Percentiles rank a stretch among this genome's conserved stretches.
Evolutionary conservation across 2,329 filamentous ascomycete genomes (phyloP).

Genomic region (Calcarisporium arbuscula): DNA sequence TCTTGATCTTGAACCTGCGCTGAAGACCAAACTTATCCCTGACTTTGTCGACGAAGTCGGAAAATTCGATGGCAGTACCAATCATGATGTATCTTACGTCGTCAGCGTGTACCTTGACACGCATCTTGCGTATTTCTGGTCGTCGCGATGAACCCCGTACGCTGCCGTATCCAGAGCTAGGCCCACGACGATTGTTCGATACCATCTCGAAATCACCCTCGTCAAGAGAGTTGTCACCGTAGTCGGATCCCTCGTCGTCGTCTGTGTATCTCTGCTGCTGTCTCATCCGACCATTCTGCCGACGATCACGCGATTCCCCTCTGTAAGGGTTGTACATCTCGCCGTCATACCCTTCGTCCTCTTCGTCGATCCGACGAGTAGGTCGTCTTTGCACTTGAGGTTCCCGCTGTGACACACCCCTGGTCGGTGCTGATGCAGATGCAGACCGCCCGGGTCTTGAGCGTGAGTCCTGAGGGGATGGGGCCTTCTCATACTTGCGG

Average conservation of each 20-base stretch:
- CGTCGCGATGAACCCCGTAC: slow-evolving; percentile 50
- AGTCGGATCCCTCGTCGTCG: slow-evolving; percentile 60
- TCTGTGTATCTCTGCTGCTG: slow-evolving; percentile 49
- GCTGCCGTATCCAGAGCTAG: slow-evolving; percentile 40
- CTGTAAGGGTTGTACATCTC: slow-evolving; percentile 63
- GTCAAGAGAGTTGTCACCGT: slow-evolving; percentile 64
- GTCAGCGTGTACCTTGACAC: slow-evolving; percentile 86
- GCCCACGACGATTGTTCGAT: slow-evolving; percentile 41
- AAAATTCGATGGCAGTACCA: slow-evolving; percentile 63
- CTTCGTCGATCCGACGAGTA: slow-evolving; percentile 33
- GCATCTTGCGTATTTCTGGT: slow-evolving; percentile 68
- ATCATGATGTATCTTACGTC: slow-evolving; percentile 94
- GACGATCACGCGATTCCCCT: slow-evolving; percentile 32
- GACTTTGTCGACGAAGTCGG: slow-evolving; percentile 71
- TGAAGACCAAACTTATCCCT: slow-evolving; percentile 79
- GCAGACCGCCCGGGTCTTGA: slow-evolving; percentile 35
- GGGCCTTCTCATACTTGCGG: slow-evolving; percentile 50
- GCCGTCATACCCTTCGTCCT: slow-evolving; percentile 59
- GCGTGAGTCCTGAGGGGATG: slow-evolving; percentile 35
- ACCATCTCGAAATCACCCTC: slow-evolving; percentile 78
- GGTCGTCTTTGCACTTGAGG: slow-evolving; percentile 21
- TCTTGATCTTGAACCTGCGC: slow-evolving; percentile 80
- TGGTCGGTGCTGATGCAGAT: slow-evolving; percentile 31
- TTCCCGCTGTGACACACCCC: slow-evolving; percentile 36
- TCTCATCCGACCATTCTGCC: slow-evolving; percentile 27